These are phyloP conservation scores for Passiflora organensis DNA, from an alignment of 345 rosid species.

Conservation along the genomic window DNA sequence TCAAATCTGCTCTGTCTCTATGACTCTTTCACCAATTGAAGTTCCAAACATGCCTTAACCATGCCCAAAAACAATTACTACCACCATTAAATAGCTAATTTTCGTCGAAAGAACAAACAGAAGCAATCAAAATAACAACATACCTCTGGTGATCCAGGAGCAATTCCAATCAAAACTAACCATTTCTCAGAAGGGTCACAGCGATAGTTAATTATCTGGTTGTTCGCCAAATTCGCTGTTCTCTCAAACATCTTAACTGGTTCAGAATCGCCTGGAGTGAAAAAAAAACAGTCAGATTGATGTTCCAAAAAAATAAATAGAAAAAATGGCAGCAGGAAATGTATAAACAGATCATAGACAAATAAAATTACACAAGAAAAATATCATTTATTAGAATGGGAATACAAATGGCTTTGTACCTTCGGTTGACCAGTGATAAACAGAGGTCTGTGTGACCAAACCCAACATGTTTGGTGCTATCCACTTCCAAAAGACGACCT, in stretches of 20 bases:
- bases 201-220: slow-evolving; percentile 92
- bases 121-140: not conserved
- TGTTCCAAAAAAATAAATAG: not conserved
- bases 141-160: slow-evolving; percentile 98
- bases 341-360: not conserved
- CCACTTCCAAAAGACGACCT: slow-evolving; percentile 99
- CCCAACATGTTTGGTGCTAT: slow-evolving; percentile 90
- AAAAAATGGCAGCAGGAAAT: not conserved
- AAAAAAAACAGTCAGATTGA: not conserved
- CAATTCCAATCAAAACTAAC: slow-evolving; percentile 95
- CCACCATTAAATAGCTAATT: too few relatives aligned
- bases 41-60: too few relatives aligned
- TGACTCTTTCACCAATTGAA: too few relatives aligned
- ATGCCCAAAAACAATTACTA: too few relatives aligned
- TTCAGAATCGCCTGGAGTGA: slow-evolving; percentile 73
- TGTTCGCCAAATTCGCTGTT: slow-evolving; percentile 83
- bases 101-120: not conserved
- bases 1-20: too few relatives aligned
- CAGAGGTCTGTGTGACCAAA: slow-evolving; percentile 77
- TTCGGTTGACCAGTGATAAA: slow-evolving; percentile 98
- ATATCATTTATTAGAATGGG: not conserved
- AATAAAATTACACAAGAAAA: not conserved
- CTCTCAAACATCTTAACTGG: slow-evolving; percentile 97
- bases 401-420: slow-evolving; percentile 35
- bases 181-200: slow-evolving; percentile 96